phyloP scores from a whole-genome alignment of 371 early-diverging fungal species.

The Phascolomyces articulosus region DNA sequence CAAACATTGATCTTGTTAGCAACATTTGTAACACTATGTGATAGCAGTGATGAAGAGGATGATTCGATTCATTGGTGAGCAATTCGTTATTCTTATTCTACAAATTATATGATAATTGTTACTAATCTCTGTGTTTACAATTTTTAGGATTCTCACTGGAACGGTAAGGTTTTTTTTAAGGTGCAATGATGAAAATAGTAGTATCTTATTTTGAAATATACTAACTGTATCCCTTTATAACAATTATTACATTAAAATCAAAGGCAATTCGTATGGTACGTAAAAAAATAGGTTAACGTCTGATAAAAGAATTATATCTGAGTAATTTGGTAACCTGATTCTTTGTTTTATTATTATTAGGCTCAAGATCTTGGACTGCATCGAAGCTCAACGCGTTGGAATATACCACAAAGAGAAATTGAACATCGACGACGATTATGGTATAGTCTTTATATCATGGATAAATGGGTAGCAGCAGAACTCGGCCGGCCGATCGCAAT shows the following conservation, averaged over 20 bases:
- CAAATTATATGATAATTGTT: background rate
- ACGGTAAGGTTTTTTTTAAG: constrained; percentile 9
- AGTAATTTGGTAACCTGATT: too few relatives aligned
- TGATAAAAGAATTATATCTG: too few relatives aligned
- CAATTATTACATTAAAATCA: too few relatives aligned
- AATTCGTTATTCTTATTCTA: background rate
- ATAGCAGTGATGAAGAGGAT: constrained; percentile 3
- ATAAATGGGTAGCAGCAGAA: constrained; percentile 44
- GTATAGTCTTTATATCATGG: constrained; percentile 40
- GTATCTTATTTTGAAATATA: too few relatives aligned
- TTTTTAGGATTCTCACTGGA: constrained; percentile 8
- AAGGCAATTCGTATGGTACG: constrained; percentile 14
- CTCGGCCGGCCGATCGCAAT: constrained; percentile 37
- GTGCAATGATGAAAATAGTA: too few relatives aligned
- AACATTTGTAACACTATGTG: constrained; percentile 18
- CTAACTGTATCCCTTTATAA: too few relatives aligned
- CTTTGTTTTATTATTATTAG: constrained; percentile 2
- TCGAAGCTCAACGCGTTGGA: constrained; percentile 39
- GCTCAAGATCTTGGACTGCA: constrained; percentile 33
- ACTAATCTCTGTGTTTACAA: background rate
- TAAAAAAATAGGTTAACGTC: background rate
- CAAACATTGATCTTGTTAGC: constrained; percentile 33
- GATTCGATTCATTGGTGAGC: constrained; percentile 7
- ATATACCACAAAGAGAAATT: constrained; percentile 40
- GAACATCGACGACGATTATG: constrained; percentile 48